These are phyloP conservation scores for Crataegus laevigata DNA, from an alignment of 306 rosid genomes.

Conservation along the genomic window DNA sequence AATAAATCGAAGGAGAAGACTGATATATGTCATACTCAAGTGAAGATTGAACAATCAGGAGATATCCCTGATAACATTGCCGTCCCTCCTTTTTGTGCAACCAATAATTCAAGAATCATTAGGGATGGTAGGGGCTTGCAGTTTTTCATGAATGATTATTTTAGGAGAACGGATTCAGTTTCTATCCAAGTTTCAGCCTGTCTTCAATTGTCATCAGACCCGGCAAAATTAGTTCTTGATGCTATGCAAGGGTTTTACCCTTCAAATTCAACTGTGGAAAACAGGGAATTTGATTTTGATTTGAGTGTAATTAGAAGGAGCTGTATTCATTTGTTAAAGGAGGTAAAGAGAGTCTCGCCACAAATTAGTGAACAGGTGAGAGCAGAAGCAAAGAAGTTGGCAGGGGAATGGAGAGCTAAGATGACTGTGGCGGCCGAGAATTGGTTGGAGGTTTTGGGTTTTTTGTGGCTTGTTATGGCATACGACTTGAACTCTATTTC, in stretches of 20 bases:
- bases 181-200: constrained; percentile 8
- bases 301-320: constrained; percentile 28
- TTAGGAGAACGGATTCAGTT: constrained; percentile 22
- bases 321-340: constrained; percentile 33
- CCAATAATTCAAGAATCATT: neutral
- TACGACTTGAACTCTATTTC: constrained; percentile 29
- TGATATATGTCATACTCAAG: neutral
- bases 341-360: constrained; percentile 29
- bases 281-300: constrained; percentile 15
- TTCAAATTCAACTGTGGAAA: constrained; percentile 4
- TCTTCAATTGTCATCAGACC: constrained; percentile 28
- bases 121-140: constrained; percentile 24
- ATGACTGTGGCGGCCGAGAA: constrained; percentile 10
- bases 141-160: constrained; percentile 20
- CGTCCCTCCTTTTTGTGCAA: neutral
- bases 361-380: constrained; percentile 24
- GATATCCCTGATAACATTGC: neutral
- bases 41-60: neutral
- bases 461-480: constrained; percentile 33
- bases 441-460: constrained; percentile 38
- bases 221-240: constrained; percentile 41
- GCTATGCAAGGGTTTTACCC: constrained; percentile 42
- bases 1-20: constrained; percentile 7
- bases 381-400: constrained; percentile 33
- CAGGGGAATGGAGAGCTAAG: constrained; percentile 36